phyloP scores from a whole-genome alignment of 768 basidiomycete genomes.

The Tremella mesenterica region DNA sequence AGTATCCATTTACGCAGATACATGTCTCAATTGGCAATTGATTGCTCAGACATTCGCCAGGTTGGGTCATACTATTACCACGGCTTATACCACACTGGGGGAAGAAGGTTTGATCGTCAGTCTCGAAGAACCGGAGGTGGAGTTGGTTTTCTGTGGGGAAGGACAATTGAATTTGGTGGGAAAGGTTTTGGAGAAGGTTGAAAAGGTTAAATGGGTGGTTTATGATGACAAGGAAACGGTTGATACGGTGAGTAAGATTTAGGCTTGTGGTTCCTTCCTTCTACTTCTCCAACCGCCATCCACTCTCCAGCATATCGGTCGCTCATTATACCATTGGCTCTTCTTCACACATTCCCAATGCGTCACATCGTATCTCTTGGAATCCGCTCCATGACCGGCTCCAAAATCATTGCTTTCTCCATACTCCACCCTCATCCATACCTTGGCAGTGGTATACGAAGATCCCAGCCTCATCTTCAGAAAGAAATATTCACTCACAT shows the following conservation, averaged over 20 bases:
- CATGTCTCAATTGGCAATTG: conserved; percentile 42
- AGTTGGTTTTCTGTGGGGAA: conserved; percentile 79
- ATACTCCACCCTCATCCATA: too few relatives aligned
- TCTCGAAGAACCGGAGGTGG: conserved; percentile 72
- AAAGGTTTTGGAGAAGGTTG: conserved; percentile 62
- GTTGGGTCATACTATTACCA: conserved; percentile 38
- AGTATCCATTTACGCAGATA: conserved; percentile 43
- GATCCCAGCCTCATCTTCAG: conserved; percentile 16
- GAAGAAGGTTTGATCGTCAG: conserved; percentile 65
- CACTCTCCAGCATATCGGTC: too few relatives aligned
- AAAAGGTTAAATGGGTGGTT: conserved; percentile 65
- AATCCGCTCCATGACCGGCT: too few relatives aligned
- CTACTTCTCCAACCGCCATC: too few relatives aligned
- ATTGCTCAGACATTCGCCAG: conserved; percentile 34
- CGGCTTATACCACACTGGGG: conserved; percentile 43
- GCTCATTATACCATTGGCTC: neutral
- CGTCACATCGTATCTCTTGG: neutral
- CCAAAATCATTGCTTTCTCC: too few relatives aligned
- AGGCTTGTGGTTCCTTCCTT: too few relatives aligned
- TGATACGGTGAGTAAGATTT: conserved; percentile 24
- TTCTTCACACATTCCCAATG: neutral
- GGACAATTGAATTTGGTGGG: conserved; percentile 68
- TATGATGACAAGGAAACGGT: conserved; percentile 58
- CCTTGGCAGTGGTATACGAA: too few relatives aligned
- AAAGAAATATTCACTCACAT: too few relatives aligned